phyloP scores from a whole-genome alignment of 2,329 filamentous ascomycete species.

The Fusarium dimerum region DNA sequence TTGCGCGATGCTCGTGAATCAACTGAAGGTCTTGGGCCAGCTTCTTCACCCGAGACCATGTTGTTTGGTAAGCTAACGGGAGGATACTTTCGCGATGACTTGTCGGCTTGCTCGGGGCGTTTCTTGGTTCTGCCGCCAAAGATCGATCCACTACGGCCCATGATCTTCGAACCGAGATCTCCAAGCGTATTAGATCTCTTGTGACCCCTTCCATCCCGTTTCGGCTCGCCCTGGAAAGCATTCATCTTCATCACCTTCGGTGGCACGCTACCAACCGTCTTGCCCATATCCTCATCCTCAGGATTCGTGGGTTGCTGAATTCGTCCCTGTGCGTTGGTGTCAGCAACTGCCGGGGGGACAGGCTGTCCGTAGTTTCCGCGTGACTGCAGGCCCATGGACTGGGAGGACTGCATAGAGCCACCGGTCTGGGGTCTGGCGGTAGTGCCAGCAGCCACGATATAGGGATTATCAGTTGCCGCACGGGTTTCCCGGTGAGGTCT shows the following conservation, averaged over 20 bases:
- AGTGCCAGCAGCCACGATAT: constrained; percentile 46
- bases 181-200: constrained; percentile 75
- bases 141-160: constrained; percentile 80
- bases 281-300: constrained; percentile 66
- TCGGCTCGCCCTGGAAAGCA: constrained; percentile 56
- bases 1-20: constrained; percentile 68
- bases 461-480: constrained; percentile 41
- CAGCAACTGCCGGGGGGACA: constrained; percentile 80
- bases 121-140: constrained; percentile 66
- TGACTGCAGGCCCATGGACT: constrained; percentile 64
- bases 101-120: constrained; percentile 57
- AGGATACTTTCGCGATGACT: constrained; percentile 72
- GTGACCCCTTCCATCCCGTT: constrained; percentile 57
- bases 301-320: constrained; percentile 71
- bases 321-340: constrained; percentile 85
- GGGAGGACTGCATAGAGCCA: constrained; percentile 72
- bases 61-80: constrained; percentile 87
- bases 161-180: constrained; percentile 79
- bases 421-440: constrained; percentile 73
- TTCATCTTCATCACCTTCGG: constrained; percentile 60
- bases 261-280: constrained; percentile 61
- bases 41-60: constrained; percentile 59
- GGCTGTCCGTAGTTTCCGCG: constrained; percentile 81
- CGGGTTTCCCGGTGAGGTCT: constrained; percentile 36
- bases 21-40: constrained; percentile 59